These are phyloP conservation scores for Cercis canadensis DNA, from an alignment of 306 rosid species.

Conservation along the genomic window DNA sequence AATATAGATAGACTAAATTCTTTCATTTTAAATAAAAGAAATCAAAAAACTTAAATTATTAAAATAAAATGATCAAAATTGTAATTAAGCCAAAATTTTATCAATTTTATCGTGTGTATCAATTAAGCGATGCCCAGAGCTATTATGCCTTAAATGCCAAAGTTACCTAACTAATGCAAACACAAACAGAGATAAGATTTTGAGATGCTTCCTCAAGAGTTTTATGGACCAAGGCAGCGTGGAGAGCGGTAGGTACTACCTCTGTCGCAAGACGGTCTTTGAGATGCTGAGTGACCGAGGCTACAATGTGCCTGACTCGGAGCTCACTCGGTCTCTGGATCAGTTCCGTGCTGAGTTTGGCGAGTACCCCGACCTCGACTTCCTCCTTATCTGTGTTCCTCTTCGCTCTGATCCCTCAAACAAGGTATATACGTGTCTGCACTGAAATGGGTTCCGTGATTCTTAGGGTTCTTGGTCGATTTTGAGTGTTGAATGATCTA, in stretches of 20 bases:
- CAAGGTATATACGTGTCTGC: slow-evolving; percentile 30
- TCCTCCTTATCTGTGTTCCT: slow-evolving; percentile 37
- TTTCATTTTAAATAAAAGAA: too few relatives aligned
- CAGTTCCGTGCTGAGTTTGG: slow-evolving; percentile 51
- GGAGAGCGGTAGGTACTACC: slow-evolving; percentile 50
- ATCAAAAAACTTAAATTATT: too few relatives aligned
- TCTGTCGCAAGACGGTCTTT: slow-evolving; percentile 37
- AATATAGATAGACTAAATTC: too few relatives aligned
- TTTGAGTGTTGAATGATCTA: not conserved
- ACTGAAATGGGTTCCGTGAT: not conserved
- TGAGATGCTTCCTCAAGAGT: slow-evolving; percentile 26
- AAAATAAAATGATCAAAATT: too few relatives aligned
- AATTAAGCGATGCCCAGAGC: too few relatives aligned
- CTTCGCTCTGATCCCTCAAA: slow-evolving; percentile 42
- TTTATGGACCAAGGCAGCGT: slow-evolving; percentile 4
- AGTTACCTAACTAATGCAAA: too few relatives aligned
- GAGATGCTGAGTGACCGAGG: slow-evolving; percentile 65
- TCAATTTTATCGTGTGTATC: too few relatives aligned
- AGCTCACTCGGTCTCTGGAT: slow-evolving; percentile 43
- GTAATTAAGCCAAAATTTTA: too few relatives aligned
- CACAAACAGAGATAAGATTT: too few relatives aligned
- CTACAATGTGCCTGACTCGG: slow-evolving; percentile 45
- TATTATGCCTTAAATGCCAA: too few relatives aligned
- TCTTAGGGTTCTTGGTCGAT: not conserved
- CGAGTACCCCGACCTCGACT: slow-evolving; percentile 35